phyloP scores from a whole-genome alignment of 805 yeast genomes.

The Debaryomyces prosopidis region DNA sequence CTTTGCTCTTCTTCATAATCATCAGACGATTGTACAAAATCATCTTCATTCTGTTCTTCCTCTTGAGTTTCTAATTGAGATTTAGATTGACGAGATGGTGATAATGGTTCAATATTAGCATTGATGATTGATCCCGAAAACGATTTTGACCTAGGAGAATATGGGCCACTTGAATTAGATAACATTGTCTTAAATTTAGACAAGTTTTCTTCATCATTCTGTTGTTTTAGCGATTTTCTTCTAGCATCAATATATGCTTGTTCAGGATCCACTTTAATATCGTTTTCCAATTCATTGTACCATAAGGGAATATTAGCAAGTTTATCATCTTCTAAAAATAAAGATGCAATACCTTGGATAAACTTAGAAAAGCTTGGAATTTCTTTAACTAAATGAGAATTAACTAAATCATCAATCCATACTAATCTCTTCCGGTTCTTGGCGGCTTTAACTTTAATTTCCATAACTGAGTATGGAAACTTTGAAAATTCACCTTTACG shows the following conservation, averaged over 20 bases:
- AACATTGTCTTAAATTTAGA: constrained; percentile 43
- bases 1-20: constrained; percentile 30
- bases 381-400: constrained; percentile 83
- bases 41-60: constrained; percentile 55
- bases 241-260: constrained; percentile 72
- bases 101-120: background rate
- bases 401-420: constrained; percentile 88
- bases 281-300: constrained; percentile 81
- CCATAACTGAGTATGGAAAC: constrained; percentile 88
- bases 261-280: constrained; percentile 75
- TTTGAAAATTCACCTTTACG: constrained; percentile 83
- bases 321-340: constrained; percentile 87
- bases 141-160: constrained; percentile 39
- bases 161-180: constrained; percentile 21
- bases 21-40: constrained; percentile 32
- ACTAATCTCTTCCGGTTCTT: constrained; percentile 47
- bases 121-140: constrained; percentile 31
- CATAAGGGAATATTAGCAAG: constrained; percentile 91
- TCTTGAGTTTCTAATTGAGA: background rate
- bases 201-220: constrained; percentile 46
- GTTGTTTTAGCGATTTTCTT: constrained; percentile 50
- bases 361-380: constrained; percentile 93
- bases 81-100: background rate
- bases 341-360: constrained; percentile 86
- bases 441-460: constrained; percentile 59